Evolutionary conservation across 768 basidiomycete species (phyloP), one percentile per base, ranked within the genome.

Genomic region (Serendipita sp.): DNA sequence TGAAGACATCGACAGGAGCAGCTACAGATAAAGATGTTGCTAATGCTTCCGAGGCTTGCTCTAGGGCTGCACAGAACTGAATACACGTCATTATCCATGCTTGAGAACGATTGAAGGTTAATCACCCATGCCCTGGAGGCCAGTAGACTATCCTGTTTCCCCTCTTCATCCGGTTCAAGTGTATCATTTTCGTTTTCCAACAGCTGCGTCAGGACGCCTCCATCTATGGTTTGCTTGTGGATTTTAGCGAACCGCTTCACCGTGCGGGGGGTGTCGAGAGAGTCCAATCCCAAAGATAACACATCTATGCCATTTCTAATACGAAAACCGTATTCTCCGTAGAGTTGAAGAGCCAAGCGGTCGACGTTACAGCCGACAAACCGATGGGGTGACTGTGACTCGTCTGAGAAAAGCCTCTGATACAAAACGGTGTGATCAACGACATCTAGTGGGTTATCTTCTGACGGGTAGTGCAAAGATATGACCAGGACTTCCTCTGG

Each of bases 311-410:
- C 53, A 58, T 58, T 33, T n/a, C 17, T 28, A 3, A 58, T 17
- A 33, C 22, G 30, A 22, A 58, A 28, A 4, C 53, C 53, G 28
- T 58, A 58, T 58, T 58, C 53, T 58, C 53, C 53, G 9, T n/a
- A 58, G 22, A 58, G 53, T 31, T 58, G 53, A 22, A 58, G 53
- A 24, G 53, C 53, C 30, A 58, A 24, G 9, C 53, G 20, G 31
- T 58, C 53, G 17, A 58, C 22, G 31, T 33, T 58, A n/a, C 22
- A 58, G 22, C 53, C 53, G 9, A 58, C 31, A 58, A 58, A 58
- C 22, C 11, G 53, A 11, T n/a, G 31, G 13, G 53, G 13, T 22
- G 22, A 24, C 34, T 38, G 5, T 38, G 34, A 7, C 31, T 58
- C 53, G 5, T 26, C 24, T 9, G 22, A 11, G 24, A 58, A 58